Percentiles rank a stretch among this genome's conserved stretches.
phyloP scores from a whole-genome alignment of 176 grass and related monocot species.

The Phoenix dactylifera region DNA sequence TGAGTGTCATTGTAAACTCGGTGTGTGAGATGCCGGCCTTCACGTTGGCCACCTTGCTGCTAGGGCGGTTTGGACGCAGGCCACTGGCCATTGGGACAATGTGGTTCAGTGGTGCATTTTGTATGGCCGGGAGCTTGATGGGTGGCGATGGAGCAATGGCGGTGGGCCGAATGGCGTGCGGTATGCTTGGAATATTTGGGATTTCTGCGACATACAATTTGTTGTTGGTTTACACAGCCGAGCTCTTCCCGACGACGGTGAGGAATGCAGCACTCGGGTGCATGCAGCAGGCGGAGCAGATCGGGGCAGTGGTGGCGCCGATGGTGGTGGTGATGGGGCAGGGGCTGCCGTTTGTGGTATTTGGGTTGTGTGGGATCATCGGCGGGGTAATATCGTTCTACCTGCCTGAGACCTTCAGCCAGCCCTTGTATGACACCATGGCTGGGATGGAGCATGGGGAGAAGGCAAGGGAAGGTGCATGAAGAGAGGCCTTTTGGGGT shows the following conservation, averaged over 20 bases:
- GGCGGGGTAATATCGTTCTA: constrained; percentile 38
- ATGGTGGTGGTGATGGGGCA: constrained; percentile 62
- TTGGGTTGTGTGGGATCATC: constrained; percentile 41
- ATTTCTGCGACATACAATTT: constrained; percentile 77
- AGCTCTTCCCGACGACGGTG: constrained; percentile 88
- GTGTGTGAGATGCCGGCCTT: constrained; percentile 66
- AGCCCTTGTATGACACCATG: constrained; percentile 76
- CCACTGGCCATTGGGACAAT: constrained; percentile 47
- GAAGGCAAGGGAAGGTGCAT: not conserved
- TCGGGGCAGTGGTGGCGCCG: constrained; percentile 72
- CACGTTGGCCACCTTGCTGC: constrained; percentile 39
- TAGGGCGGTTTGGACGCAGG: constrained; percentile 48
- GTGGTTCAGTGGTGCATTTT: constrained; percentile 59
- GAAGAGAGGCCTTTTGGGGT: too few species aligned
- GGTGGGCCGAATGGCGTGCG: constrained; percentile 48
- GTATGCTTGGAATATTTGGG: constrained; percentile 69
- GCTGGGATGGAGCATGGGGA: constrained; percentile 61
- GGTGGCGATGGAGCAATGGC: constrained; percentile 19
- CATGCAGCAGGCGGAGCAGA: constrained; percentile 36
- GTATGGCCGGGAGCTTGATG: constrained; percentile 36
- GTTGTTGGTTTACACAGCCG: constrained; percentile 62
- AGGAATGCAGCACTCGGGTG: constrained; percentile 61
- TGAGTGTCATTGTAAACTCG: constrained; percentile 52
- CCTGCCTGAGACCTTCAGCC: constrained; percentile 79
- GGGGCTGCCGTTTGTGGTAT: constrained; percentile 53